A percentile compares a stretch with the other conserved stretches of the same genome.
Conservation (phyloP, 1,139 yeast species). For the Saccharomyces hybrid region DNA sequence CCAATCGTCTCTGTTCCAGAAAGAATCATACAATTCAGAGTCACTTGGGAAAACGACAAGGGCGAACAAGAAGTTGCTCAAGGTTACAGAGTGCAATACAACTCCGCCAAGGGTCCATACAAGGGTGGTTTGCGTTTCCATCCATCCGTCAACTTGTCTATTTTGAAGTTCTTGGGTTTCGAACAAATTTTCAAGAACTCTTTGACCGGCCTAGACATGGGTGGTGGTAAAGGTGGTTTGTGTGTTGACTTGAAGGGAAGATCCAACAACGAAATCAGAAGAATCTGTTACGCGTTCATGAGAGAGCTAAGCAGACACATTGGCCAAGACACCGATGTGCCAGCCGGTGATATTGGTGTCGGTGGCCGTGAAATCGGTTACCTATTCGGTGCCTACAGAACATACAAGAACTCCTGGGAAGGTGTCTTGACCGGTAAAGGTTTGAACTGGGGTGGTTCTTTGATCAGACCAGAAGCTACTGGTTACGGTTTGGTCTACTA, state of each 20-base stretch:
- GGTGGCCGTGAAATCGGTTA: slow-evolving; percentile 90
- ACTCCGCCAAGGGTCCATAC: slow-evolving; percentile 97
- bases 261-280: slow-evolving; percentile 87
- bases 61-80: slow-evolving; percentile 89
- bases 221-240: slow-evolving; percentile 99
- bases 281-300: slow-evolving; percentile 95
- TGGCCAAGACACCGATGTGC: slow-evolving; percentile 95
- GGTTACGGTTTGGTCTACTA: slow-evolving; percentile 97
- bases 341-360: slow-evolving; percentile 94
- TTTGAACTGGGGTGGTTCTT: slow-evolving; percentile 96
- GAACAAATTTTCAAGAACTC: slow-evolving; percentile 99
- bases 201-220: slow-evolving; percentile 92
- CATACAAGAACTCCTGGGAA: slow-evolving; percentile 84
- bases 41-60: slow-evolving; percentile 93
- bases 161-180: slow-evolving; percentile 91
- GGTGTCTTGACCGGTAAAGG: slow-evolving; percentile 99
- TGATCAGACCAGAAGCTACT: slow-evolving; percentile 98
- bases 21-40: slow-evolving; percentile 94
- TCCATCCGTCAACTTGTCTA: slow-evolving; percentile 91
- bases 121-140: slow-evolving; percentile 98
- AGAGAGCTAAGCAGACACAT: slow-evolving; percentile 91
- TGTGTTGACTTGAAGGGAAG: slow-evolving; percentile 96
- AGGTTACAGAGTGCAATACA: slow-evolving; percentile 97
- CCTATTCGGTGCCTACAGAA: slow-evolving; percentile 95
- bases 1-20: slow-evolving; percentile 93